Evolutionary conservation across 306 rosid genomes (phyloP), one percentile per base, ranked within the genome.

Genomic region (Castanea mollissima): DNA sequence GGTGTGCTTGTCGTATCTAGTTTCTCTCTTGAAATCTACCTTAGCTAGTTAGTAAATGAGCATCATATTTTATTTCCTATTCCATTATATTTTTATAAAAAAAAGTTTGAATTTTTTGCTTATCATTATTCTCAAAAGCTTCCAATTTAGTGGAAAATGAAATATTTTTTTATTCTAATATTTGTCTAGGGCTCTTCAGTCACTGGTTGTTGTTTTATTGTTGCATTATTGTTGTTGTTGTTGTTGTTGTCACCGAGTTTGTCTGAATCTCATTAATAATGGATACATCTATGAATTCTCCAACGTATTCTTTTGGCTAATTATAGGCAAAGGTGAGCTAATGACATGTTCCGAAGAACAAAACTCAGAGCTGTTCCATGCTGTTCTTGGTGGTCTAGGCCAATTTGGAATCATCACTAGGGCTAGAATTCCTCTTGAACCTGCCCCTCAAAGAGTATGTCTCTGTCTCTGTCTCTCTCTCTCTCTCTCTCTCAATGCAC

Each of bases 381-480:
- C 86, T 25, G 99, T 91, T 74, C 94, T 95, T 13, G 99, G 99
- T 21, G 99, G 99, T 64, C 95, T 95, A n/a, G 99, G 98, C 63
- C 99, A 95, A 67, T 93, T 95, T 82, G 99, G 99, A 71, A 90
- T 95, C 84, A 95, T 95, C 76, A 93, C 98, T 13, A 88, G 99
- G 81, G 98, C 97, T 34, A 84, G 98, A 78, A 93, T 95, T 88
- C 88, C 95, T 62, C 94, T 95, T 2, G 94, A 95, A 84, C 96
- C 89, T 59, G 88, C 97, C 32, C 99, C 99, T 55, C 84, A 88
- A 54, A 89, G 94, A 88, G 99, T 94, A 87, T 59, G 10, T 67
- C 25, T 16, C n/a, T 4, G 13, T 74, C 8, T 80, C 73, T 51
- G 55, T 78, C 73, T 63, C 23, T n/a, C 51, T 15, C n/a, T 63